Conservation (phyloP, 805 yeast species). For the Schwanniomyces polymorphus region DNA sequence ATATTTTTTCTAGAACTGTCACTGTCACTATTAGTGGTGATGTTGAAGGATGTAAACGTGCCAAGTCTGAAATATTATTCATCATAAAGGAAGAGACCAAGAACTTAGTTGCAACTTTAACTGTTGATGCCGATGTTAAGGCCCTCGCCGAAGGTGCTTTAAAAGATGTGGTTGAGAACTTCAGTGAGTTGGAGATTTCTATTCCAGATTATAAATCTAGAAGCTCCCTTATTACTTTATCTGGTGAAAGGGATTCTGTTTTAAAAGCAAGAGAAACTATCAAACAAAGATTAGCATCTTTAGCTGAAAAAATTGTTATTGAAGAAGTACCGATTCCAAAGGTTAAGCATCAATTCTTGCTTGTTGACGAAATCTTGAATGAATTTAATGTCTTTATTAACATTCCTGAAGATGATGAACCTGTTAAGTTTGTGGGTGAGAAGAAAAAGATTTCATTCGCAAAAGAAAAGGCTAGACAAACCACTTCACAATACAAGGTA, state of each 20-base stretch:
- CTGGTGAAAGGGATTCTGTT: constrained; percentile 73
- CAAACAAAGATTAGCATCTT: constrained; percentile 41
- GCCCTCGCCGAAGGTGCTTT: constrained; percentile 45
- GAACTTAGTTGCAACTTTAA: constrained; percentile 48
- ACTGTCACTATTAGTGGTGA: constrained; percentile 78
- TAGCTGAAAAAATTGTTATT: constrained; percentile 46
- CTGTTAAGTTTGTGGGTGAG: constrained; percentile 67
- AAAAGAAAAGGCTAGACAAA: constrained; percentile 55
- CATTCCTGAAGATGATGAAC: constrained; percentile 50
- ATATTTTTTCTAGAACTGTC: constrained; percentile 58
- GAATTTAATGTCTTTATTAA: constrained; percentile 58
- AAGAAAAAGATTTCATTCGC: constrained; percentile 58
- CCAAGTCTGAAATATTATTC: constrained; percentile 65
- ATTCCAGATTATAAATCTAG: constrained; percentile 40
- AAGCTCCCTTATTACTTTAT: constrained; percentile 43
- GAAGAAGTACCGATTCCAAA: constrained; percentile 67
- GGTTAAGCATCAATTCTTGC: constrained; percentile 67
- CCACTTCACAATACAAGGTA: constrained; percentile 58
- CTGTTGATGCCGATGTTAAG: constrained; percentile 42
- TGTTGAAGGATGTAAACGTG: constrained; percentile 74
- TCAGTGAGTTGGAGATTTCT: constrained; percentile 28
- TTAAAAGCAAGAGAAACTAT: constrained; percentile 54
- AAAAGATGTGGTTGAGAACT: constrained; percentile 18
- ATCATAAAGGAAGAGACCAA: constrained; percentile 78
- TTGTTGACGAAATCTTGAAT: constrained; percentile 51